Conservation (phyloP, 306 rosid genomes). For the Begonia fuchsioides region DNA sequence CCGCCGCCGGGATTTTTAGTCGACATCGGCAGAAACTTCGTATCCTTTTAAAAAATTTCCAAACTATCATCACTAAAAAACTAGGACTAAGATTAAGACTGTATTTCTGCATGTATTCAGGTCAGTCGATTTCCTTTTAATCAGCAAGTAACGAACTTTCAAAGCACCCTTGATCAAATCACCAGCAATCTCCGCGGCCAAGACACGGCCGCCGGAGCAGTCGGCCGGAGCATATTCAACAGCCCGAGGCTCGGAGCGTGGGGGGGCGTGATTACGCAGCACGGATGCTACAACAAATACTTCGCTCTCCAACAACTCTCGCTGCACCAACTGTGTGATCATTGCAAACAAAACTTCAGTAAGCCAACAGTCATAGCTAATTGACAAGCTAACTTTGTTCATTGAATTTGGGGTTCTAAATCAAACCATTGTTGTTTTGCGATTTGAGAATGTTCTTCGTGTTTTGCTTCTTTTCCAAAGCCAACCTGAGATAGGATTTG, state of each 20-base stretch:
- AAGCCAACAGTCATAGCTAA: not conserved
- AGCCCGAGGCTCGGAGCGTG: conserved; percentile 67
- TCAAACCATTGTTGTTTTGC: too few relatives aligned
- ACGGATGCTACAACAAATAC: conserved; percentile 72
- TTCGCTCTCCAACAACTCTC: conserved; percentile 32
- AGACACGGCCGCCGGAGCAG: conserved; percentile 22
- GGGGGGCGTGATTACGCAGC: conserved; percentile 76
- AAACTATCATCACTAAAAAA: too few relatives aligned
- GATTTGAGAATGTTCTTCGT: too few relatives aligned
- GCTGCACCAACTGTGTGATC: conserved; percentile 28
- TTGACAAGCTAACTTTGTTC: not conserved
- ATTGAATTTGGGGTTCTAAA: too few relatives aligned
- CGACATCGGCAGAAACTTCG: conserved; percentile 77
- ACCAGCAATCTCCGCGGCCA: conserved; percentile 36
- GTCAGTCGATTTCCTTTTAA: conserved; percentile 69
- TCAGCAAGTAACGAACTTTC: conserved; percentile 61
- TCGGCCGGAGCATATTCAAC: conserved; percentile 49
- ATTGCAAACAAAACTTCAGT: not conserved
- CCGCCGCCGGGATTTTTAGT: conserved; percentile 95
- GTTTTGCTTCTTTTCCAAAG: too few relatives aligned
- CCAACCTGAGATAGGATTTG: too few relatives aligned
- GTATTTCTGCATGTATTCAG: conserved; percentile 14
- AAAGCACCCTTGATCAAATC: conserved; percentile 56
- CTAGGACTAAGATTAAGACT: too few relatives aligned
- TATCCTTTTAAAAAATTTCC: conserved; percentile 8